Base-by-base conservation (phyloP, 2,329 filamentous ascomycete genomes). In the Lachnum nothofagi region DNA sequence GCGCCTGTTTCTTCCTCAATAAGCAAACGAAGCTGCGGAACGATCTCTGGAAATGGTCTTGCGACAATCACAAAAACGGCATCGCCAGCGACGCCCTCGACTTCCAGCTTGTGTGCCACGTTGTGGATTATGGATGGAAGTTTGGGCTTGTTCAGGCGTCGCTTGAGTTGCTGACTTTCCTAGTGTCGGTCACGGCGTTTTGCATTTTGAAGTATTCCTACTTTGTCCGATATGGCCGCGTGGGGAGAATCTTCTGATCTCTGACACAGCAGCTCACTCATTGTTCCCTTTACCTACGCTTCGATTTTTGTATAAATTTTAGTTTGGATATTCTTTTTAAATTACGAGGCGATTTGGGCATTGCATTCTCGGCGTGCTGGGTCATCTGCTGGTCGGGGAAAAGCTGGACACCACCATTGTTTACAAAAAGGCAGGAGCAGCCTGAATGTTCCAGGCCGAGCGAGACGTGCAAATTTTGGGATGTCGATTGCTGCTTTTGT, bases 41-140 rank as follows among this genome's bases (percentile, higher is more conserved):
- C 25, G 52, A 55, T 48, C 47, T 57, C 8, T 59, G 54, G 54
- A 48, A 48, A 55, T 60, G 55, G 54, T 51, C 50, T 27, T 59
- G 55, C 39, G 34, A 40, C 3, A 59, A 57, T 37, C 38, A 57
- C 22, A 42, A 55, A 42, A 42, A 51, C 9, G 52, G 46, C 8
- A 46, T 53, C 3, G 14, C 44, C n/a, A 59, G 48, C 19, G 42
- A 54, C 8, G 45, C 38, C 16, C 38, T 60, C 8, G 47, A 60
- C 17, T 60, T 60, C 34, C 35, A 52, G 8, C 25, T 52, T 9
- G 43, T 57, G 5, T 60, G 57, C 38, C 38, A 54, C 14, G 29
- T 56, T 17, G 41, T 60, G 12, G 48, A 38, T 27, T 49, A 54
- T 17, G 52, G 53, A 9, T 60, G 55, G 59, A 58, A 54, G 25